A percentile compares a stretch with the other conserved stretches of the same genome.
Conservation (phyloP, 345 rosid genomes). For the Gynandropsis gynandra region DNA sequence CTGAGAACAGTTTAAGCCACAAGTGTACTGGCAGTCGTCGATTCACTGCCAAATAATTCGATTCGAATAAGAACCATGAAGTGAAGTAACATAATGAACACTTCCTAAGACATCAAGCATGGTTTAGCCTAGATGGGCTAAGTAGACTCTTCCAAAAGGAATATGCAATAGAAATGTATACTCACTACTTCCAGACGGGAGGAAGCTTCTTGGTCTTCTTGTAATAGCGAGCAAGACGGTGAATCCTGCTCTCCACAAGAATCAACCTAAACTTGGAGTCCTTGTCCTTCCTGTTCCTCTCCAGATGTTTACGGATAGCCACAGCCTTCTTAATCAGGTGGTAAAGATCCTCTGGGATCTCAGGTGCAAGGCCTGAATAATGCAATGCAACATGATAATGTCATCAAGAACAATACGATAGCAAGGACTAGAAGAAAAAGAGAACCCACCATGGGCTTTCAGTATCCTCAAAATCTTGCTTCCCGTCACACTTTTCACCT, state of each 20-base stretch:
- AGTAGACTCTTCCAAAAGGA: not conserved
- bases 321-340: conserved; percentile 75
- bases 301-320: conserved; percentile 62
- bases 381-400: not conserved
- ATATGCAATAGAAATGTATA: not conserved
- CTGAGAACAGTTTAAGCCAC: conserved; percentile 40
- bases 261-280: conserved; percentile 67
- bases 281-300: conserved; percentile 72
- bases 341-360: conserved; percentile 63
- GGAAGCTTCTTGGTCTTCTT: conserved; percentile 82
- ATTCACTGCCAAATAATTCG: conserved; percentile 38
- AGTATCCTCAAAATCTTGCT: conserved; percentile 58
- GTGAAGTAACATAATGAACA: not conserved
- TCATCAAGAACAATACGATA: not conserved
- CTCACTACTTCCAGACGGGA: conserved; percentile 73
- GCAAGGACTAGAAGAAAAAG: not conserved
- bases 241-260: conserved; percentile 71
- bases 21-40: conserved; percentile 61
- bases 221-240: conserved; percentile 67
- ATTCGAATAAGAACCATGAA: not conserved
- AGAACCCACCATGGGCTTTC: conserved; percentile 44
- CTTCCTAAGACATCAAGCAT: not conserved
- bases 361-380: conserved; percentile 51
- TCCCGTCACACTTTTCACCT: conserved; percentile 57
- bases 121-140: too few species aligned